Evolutionary conservation across 345 rosid species (phyloP).

Genomic region (Acer saccharum): DNA sequence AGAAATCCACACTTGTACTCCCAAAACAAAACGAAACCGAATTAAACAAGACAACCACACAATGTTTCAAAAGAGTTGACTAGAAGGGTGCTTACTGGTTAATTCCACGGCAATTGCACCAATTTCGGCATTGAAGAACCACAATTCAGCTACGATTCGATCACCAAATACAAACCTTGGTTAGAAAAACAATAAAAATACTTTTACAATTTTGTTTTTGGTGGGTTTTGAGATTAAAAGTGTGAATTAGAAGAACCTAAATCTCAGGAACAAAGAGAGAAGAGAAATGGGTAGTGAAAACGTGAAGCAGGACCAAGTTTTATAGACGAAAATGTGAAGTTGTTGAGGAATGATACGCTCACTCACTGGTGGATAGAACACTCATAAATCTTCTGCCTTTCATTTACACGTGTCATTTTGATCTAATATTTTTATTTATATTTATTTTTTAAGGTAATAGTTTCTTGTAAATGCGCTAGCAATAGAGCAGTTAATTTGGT

Average conservation of each 20-base stretch:
- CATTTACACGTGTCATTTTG: not conserved
- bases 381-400: not conserved
- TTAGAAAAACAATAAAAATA: not conserved
- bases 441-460: too few species aligned
- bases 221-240: not conserved
- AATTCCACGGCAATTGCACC: not conserved
- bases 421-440: too few species aligned
- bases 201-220: not conserved
- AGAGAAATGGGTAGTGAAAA: not conserved
- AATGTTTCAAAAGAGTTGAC: not conserved
- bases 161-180: not conserved
- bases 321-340: not conserved
- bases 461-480: too few species aligned
- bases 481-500: too few species aligned
- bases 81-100: not conserved
- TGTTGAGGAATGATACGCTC: not conserved
- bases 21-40: not conserved
- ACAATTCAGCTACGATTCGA: constrained; percentile 2
- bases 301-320: not conserved
- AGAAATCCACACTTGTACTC: not conserved
- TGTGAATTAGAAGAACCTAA: not conserved
- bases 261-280: not conserved
- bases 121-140: constrained; percentile 1
- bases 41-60: not conserved
- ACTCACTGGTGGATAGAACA: not conserved